These are phyloP conservation scores for Biscogniauxia sp. DNA, from an alignment of 2,329 filamentous ascomycete species.

Conservation along the genomic window DNA sequence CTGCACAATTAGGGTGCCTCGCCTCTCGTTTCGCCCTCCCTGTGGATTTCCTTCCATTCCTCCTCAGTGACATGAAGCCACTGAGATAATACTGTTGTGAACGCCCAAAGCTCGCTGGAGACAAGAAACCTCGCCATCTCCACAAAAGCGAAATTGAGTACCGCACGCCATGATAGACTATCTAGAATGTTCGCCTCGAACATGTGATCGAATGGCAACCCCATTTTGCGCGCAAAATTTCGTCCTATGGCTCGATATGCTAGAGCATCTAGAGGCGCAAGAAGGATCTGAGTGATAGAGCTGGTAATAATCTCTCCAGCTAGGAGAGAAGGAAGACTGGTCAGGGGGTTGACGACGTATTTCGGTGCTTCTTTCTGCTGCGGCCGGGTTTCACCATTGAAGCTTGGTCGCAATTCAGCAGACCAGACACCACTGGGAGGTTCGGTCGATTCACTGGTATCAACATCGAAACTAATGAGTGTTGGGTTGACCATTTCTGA, in stretches of 20 bases:
- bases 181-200: slow-evolving; percentile 36
- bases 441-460: slow-evolving; percentile 53
- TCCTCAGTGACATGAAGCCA: slow-evolving; percentile 42
- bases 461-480: slow-evolving; percentile 60
- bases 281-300: slow-evolving; percentile 40
- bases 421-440: slow-evolving; percentile 55
- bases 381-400: slow-evolving; percentile 31
- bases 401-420: slow-evolving; percentile 55
- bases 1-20: not conserved
- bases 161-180: slow-evolving; percentile 38
- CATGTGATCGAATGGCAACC: slow-evolving; percentile 40
- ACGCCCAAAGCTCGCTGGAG: slow-evolving; percentile 45
- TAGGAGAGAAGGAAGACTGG: slow-evolving; percentile 46
- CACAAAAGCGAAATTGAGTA: slow-evolving; percentile 45
- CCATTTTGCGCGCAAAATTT: slow-evolving; percentile 38
- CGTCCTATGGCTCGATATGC: slow-evolving; percentile 45
- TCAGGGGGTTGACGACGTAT: slow-evolving; percentile 50
- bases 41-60: slow-evolving; percentile 40
- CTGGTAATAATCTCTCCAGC: slow-evolving; percentile 48
- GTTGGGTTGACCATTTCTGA: slow-evolving; percentile 54
- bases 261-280: slow-evolving; percentile 47
- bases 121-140: slow-evolving; percentile 46
- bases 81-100: slow-evolving; percentile 38
- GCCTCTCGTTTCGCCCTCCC: slow-evolving; percentile 11
- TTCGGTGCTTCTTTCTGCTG: slow-evolving; percentile 31